Evolutionary conservation across 148 eudicot species (phyloP), one percentile per base, ranked within the genome.

Genomic region (Camellia lanceoleosa): DNA sequence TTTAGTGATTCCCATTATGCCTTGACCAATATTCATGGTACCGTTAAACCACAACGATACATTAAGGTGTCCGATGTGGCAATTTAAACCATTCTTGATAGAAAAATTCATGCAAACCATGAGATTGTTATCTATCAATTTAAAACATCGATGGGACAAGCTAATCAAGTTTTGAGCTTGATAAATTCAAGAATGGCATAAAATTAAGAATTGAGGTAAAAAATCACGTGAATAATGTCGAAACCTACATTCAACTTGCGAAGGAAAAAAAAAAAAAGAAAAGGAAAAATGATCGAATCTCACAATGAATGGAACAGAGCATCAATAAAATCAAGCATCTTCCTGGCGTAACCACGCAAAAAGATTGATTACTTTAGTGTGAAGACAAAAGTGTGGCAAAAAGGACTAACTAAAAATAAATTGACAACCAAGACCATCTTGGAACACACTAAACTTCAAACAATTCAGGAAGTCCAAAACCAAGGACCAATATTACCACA

Each of bases 301-400:
- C 82, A 92, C 97, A 75, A 92, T 84, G 72, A 85, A 92, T 77
- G 97, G 97, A 84, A 92, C 97, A 43, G 97, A 62, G 97, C 97
- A 43, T 96, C 99, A 74, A 96, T 90, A 86, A 96, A 96, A 82
- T 96, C 99, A 30, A 90, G 84, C 98, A 96, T 94, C 90, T 91
- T 91, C 79, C 93, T 4, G 99, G 98, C 44, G 94, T 88, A 89
- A 96, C 84, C 99, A n/a, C 93, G 95, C 70, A 82, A 76, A 38
- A 63, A 63, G 30, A 81, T 61, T 47, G 71, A 41, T 23, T 76
- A 59, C 66, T 56, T 41, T 71, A 42, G 54, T 42, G 38, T 18
- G 43, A 71, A 43, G 46, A 15, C n/a, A 54, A 12, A 49, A 42
- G 43, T 56, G 19, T 13, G 59, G 59, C 61, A 52, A 11, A 56